Base-by-base conservation (phyloP, 2,329 filamentous ascomycete species). In the Onygena corvina region DNA sequence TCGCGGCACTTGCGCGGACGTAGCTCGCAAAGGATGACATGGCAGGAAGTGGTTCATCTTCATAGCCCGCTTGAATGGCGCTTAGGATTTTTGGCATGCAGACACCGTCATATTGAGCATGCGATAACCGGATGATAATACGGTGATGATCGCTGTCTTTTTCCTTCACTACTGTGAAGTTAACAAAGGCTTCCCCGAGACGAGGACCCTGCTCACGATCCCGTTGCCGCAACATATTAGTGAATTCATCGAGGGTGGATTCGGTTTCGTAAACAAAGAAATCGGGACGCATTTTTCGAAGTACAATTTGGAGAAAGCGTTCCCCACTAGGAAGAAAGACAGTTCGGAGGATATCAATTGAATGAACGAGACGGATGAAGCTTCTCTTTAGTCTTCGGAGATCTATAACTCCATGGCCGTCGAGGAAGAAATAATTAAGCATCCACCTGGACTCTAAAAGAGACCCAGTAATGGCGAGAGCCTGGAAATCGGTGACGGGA, bases 71-170 rank as follows among this genome's bases (percentile, higher is more conserved):
- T 2, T 75, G 76, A 34, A 84, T 73, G 57, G 82, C 77, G 14
- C 70, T 71, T 50, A 83, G 72, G 16, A 83, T 71, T n/a, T 72
- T 66, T 0, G 79, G 76, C 6, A 84, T 70, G 55, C 76, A 83
- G 18, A 84, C 79, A 54, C 81, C 81, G 54, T 84, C 81, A 58
- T 83, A 84, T 56, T 84, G 80, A 0, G 80, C 77, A 60, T 84
- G 81, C 0, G 80, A 83, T 49, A 84, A 74, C 50, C 80, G 75
- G 60, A 56, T 48, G 9, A 56, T 44, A 9, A 56, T 38, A 11
- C 83, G 73, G 40, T 71, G 70, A 3, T 66, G 61, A 8, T 69
- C 59, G 18, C 64, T 66, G 9, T 58, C 50, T 33, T 51, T 51
- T 18, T 40, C 51, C 27, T 53, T 67, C 36, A 79, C 66, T 38